A percentile compares a stretch with the other conserved stretches of the same genome.
phyloP scores from a whole-genome alignment of 1,139 yeast genomes.

The Saccharomyces uvarum region DNA sequence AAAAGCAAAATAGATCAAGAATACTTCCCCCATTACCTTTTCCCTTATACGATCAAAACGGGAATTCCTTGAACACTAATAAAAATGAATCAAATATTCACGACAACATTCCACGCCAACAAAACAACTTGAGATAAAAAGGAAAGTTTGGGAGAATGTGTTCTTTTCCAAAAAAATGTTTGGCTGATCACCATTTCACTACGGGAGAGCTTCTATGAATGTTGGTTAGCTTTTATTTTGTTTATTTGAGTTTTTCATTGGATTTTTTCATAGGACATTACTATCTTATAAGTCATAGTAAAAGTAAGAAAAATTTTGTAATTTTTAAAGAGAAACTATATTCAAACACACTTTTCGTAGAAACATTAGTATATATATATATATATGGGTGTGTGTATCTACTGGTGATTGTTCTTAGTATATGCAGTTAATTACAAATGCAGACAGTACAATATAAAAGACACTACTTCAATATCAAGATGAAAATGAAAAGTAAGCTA shows the following conservation, averaged over 20 bases:
- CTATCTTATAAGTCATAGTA: neutral
- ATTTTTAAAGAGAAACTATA: neutral
- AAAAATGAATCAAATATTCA: neutral
- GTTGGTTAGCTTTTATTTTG: neutral
- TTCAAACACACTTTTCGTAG: neutral
- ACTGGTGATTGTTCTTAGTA: neutral
- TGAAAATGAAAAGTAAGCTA: neutral
- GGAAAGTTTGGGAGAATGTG: neutral
- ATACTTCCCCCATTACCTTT: slow-evolving; percentile 6
- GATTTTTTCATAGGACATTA: neutral
- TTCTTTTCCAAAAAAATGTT: neutral
- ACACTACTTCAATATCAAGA: no score
- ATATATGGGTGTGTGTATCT: neutral
- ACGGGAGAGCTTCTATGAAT: neutral
- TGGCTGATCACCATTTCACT: neutral
- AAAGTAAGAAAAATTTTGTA: neutral
- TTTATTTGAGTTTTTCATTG: neutral
- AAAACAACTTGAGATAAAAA: neutral
- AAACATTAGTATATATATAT: neutral
- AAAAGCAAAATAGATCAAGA: neutral
- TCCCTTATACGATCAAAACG: slow-evolving; percentile 1
- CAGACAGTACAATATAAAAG: neutral
- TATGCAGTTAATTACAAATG: neutral
- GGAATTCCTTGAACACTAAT: neutral
- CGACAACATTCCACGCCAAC: neutral